phyloP scores from a whole-genome alignment of 805 yeast genomes.

The Candida ovalis region DNA sequence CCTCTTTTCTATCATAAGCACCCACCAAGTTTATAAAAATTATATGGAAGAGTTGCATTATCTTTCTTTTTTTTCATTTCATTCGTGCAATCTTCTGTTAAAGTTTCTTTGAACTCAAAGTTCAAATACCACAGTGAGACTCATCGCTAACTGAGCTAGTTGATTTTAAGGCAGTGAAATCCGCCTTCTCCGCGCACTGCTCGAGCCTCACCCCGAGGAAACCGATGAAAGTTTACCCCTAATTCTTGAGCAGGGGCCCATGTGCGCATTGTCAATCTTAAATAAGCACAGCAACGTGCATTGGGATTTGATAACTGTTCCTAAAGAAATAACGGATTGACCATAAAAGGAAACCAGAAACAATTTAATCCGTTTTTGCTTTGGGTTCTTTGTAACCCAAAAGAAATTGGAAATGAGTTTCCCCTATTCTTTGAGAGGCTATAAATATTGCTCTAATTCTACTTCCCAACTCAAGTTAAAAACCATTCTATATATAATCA shows the following conservation, averaged over 20 bases:
- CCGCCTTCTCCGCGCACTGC: no score
- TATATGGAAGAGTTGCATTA: no score
- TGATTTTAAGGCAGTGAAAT: neutral
- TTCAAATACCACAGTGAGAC: no score
- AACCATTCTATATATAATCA: neutral
- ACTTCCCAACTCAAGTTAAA: neutral
- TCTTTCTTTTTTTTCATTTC: no score
- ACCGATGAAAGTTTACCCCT: neutral
- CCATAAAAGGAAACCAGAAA: neutral
- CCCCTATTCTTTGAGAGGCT: neutral
- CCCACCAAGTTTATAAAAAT: no score
- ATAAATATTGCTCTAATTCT: neutral
- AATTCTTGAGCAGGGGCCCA: neutral
- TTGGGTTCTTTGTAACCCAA: no score
- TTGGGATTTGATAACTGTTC: neutral
- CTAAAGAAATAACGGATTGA: neutral
- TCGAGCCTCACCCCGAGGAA: neutral
- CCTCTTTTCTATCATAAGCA: no score
- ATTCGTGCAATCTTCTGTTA: no score
- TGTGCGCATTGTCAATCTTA: neutral
- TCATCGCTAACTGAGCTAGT: no score
- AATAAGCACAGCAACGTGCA: neutral
- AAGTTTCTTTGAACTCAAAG: no score
- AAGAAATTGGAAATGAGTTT: neutral
- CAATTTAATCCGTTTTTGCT: neutral